A percentile compares a stretch with the other conserved stretches of the same genome.
Evolutionary conservation across 2,329 filamentous ascomycete genomes (phyloP).

Genomic region (Dendrostoma leiphaemia): DNA sequence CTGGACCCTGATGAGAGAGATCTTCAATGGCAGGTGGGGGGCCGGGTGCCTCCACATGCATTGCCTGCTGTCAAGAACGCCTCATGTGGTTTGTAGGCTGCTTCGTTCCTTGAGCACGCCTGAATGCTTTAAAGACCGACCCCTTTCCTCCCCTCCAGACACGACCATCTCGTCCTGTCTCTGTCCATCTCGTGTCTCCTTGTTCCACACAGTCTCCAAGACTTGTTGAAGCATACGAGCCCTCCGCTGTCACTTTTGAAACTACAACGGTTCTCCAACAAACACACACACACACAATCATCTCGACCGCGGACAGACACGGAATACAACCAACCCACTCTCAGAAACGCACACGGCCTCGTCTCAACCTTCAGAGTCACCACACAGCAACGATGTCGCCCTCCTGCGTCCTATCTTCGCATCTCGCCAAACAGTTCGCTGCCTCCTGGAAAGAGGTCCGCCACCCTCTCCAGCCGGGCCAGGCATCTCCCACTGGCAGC

Average conservation of each 20-base stretch:
- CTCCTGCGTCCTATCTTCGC: conserved; percentile 60
- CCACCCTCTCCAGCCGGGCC: conserved; percentile 28
- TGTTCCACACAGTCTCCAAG: no score
- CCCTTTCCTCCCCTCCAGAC: conserved; percentile 2
- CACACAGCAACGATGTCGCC: conserved; percentile 45
- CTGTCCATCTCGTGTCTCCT: no score
- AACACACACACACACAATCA: no score
- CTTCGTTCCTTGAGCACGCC: background rate
- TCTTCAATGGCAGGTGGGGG: background rate
- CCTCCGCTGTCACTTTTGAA: no score
- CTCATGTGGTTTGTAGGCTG: background rate
- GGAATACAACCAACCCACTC: no score
- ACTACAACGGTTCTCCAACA: no score
- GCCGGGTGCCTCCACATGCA: background rate
- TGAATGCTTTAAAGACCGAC: background rate
- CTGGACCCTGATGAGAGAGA: conserved; percentile 3
- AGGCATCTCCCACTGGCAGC: conserved; percentile 25
- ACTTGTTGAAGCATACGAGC: no score
- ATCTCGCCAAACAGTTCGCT: conserved; percentile 60
- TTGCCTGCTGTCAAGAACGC: background rate
- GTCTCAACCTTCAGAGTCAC: no score
- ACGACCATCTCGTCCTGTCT: background rate
- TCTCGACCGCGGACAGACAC: background rate
- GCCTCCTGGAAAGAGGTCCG: conserved; percentile 55
- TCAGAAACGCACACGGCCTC: background rate